Evolutionary conservation across 495 filamentous ascomycete genomes (phyloP).

Genomic region (Aspergillus sclerotiicarbonarius): DNA sequence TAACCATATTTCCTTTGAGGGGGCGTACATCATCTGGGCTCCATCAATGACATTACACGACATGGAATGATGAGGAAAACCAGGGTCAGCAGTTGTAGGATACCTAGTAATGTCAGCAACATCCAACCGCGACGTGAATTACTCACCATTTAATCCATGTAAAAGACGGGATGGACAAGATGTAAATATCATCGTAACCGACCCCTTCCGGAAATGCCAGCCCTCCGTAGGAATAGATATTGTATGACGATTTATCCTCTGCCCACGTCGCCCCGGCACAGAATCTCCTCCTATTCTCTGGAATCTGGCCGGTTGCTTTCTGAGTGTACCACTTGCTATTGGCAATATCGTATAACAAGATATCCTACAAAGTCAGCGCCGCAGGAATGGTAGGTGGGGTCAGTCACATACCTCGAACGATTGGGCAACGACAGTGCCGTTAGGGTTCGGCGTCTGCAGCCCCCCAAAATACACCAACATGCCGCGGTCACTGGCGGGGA

Average conservation of each 20-base stretch:
- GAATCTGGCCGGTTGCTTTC: constrained; percentile 12
- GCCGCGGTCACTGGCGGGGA: constrained; percentile 7
- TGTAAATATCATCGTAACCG: constrained; percentile 11
- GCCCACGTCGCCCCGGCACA: constrained; percentile 13
- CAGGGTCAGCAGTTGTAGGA: not conserved
- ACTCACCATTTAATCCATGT: constrained; percentile 13
- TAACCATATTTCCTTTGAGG: not conserved
- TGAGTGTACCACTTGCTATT: constrained; percentile 14
- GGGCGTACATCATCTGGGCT: constrained; percentile 11
- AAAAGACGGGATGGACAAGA: constrained; percentile 8
- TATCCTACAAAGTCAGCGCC: constrained; percentile 2
- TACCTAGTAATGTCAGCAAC: constrained; percentile 1
- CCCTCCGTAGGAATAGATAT: constrained; percentile 14
- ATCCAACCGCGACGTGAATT: too few relatives aligned
- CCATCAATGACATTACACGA: constrained; percentile 8
- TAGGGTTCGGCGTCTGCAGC: not conserved
- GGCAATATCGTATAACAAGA: constrained; percentile 9
- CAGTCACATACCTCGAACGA: constrained; percentile 10
- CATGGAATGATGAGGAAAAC: constrained; percentile 9
- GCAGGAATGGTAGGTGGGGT: too few relatives aligned
- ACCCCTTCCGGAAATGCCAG: not conserved
- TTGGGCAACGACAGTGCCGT: not conserved
- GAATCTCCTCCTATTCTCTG: constrained; percentile 5
- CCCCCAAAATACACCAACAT: constrained; percentile 13
- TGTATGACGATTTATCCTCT: constrained; percentile 10